Evolutionary conservation across 2,329 filamentous ascomycete species (phyloP), one percentile per base, ranked within the genome.

Genomic region (Ceratocystis colombiana): DNA sequence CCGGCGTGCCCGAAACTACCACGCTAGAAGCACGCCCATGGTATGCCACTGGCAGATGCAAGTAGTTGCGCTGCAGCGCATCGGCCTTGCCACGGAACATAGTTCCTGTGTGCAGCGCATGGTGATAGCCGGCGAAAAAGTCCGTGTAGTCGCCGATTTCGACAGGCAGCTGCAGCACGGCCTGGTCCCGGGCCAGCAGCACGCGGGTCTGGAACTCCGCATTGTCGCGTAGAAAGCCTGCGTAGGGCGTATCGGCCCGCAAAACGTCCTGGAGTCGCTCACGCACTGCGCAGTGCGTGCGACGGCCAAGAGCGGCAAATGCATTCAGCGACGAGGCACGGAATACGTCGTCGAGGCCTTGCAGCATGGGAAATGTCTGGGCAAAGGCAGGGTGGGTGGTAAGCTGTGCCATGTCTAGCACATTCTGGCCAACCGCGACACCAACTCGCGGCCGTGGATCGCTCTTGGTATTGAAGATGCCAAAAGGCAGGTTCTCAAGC

Each of bases 91-190:
- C 87, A 50, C 87, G 81, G 74, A 90, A 88, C 33, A 89, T 78
- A 1, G 82, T 79, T 6, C 86, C 86, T 30, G 85, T 79, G 70
- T 69, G 68, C 75, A 84, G 85, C 15, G 88, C 88, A 74, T 90
- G 88, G 72, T 89, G 85, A 69, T 84, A 74, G n/a, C 88, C 88
- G 7, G 85, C 87, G 71, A 87, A 90, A 77, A 90, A 90, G 73
- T 90, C 88, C 6, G 87, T 88, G 72, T 90, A 90, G 73, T 90
- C 88, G 48, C 86, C 85, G 71, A 90, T 88, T 64, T 81, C 79
- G 80, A 90, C 82, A 1, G 88, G 88, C 1, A 90, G 71, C 70
- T 89, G 86, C 67, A 68, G 55, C 20, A 15, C 57, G 8, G 30
- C 57, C 5, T 33, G 22, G 12, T 6, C 44, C 15, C 17, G 20